Evolutionary conservation across 805 yeast species (phyloP), one percentile per base, ranked within the genome.

Genomic region (Kuraishia hungarica): DNA sequence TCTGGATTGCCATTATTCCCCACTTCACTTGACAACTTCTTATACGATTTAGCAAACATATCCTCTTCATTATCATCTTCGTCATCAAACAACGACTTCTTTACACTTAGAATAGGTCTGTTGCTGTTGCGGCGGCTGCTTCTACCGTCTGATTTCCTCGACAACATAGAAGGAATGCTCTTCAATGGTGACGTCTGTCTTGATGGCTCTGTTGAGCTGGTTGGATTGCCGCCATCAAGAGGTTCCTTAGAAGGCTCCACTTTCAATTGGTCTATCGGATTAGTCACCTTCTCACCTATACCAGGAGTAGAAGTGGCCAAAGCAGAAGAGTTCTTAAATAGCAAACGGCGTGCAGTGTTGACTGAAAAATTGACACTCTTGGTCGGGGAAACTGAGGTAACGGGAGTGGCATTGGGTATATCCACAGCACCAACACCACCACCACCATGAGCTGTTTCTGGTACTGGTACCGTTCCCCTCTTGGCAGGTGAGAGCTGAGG

Each of bases 241-340:
- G 43, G 4, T 35, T 13, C 43, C 17, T 35, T 35, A 3, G 43
- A 35, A 13, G 43, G 17, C 4, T 6, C 43, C n/a, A 15, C 43
- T 7, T 35, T 13, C 17, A 35, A 17, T 15, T 35, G 8, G 10
- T 26, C 43, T 15, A 35, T 7, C 43, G 5, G 43, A 17, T 13
- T 15, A 13, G 43, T 13, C 17, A 53, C 48, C 39, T 46, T 21
- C 8, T 58, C 53, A 24, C 39, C 50, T 20, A 43, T 49, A 50
- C 54, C 59, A 19, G 56, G 59, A 7, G 59, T 56, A 15, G 59
- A 55, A 2, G 59, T 55, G 39, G 57, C 51, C 46, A 56, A 43
- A 15, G 35, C 26, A 51, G 39, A 17, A n/a, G 51, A 2, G 47
- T 22, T 35, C 51, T 53, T 15, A 39, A 24, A 15, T 5, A 29